These are phyloP conservation scores for Dryas drummondii DNA, from an alignment of 306 rosid species.

Conservation along the genomic window DNA sequence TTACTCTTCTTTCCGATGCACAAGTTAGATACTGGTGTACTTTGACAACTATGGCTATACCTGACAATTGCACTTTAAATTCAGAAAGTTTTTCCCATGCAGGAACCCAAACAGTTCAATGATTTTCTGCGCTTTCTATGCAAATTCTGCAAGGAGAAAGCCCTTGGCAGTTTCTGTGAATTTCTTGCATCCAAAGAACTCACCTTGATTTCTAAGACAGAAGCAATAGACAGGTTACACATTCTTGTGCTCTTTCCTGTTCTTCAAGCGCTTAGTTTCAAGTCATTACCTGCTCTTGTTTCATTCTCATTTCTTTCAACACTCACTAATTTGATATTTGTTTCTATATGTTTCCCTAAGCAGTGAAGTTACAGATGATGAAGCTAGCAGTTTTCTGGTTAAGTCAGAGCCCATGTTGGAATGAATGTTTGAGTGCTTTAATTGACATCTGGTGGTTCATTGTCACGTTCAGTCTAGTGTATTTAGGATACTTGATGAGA, in stretches of 20 bases:
- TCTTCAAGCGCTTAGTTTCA: slow-evolving; percentile 4
- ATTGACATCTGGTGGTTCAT: not conserved
- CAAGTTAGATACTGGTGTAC: not conserved
- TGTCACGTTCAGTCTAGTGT: not conserved
- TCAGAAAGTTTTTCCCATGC: slow-evolving; percentile 5
- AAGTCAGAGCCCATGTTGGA: slow-evolving; percentile 49
- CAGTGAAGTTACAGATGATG: slow-evolving; percentile 81
- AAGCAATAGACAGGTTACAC: slow-evolving; percentile 78
- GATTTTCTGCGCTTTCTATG: slow-evolving; percentile 57
- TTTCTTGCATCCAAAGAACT: slow-evolving; percentile 59
- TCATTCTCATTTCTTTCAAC: not conserved
- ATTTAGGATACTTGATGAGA: not conserved
- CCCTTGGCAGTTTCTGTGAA: slow-evolving; percentile 52
- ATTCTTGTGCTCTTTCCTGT: slow-evolving; percentile 16
- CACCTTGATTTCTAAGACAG: slow-evolving; percentile 66
- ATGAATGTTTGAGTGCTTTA: slow-evolving; percentile 12
- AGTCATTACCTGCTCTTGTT: not conserved
- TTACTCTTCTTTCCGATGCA: no score
- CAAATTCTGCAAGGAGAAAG: slow-evolving; percentile 56
- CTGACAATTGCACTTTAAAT: not conserved
- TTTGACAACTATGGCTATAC: not conserved
- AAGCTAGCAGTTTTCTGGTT: slow-evolving; percentile 66
- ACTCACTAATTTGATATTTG: slow-evolving; percentile 16
- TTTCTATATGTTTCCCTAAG: slow-evolving; percentile 20
- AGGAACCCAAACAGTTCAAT: slow-evolving; percentile 94